Base-by-base conservation (phyloP, 495 filamentous ascomycete genomes). In the Alectoria sarmentosa region DNA sequence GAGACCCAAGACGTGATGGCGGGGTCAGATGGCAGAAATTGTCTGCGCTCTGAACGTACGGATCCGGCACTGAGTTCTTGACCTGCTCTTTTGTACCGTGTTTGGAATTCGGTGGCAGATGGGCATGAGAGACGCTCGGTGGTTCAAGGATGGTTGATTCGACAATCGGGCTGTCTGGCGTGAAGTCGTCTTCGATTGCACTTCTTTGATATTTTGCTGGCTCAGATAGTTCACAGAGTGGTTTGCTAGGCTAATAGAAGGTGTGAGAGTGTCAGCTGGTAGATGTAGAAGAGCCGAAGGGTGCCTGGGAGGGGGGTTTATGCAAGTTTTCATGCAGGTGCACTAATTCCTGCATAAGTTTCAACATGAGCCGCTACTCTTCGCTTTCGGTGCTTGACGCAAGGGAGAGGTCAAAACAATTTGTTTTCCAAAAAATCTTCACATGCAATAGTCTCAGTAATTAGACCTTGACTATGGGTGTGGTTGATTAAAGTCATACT, bases 251-350 rank as follows among this genome's bases (percentile, higher is more conserved):
- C 26, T 0, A 26, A 52, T 52, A 34, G 52, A 5, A 26, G 15
- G 28, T 32, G 1, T 55, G 28, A 55, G 52, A 21, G 52, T 55
- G 52, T 55, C 52, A 55, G 52, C 52, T 34, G 52, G 52, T 55
- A 8, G 10, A 49, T 49, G n/a, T 14, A 26, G 46, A 49, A 49
- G 46, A 13, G 23, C 10, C 8, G 9, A 26, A 26, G 42, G 14
- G 26, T 54, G 32, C 49, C 26, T 21, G 13, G 13, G 46, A 49
- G n/a, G 28, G 49, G 49, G 1, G 15, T 32, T 54, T 54, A 54
- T 49, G n/a, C 23, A 26, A 49, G 23, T 17, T 54, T n/a, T n/a
- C n/a, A 32, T 32, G 49, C 49, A 30, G 49, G 15, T 32, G 28
- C 26, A 54, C 14, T 55, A 34, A 19, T 28, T 8, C 26, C 28